These are phyloP conservation scores for Trichophyton schoenleinii DNA, from an alignment of 2,329 filamentous ascomycete genomes.

Conservation along the genomic window DNA sequence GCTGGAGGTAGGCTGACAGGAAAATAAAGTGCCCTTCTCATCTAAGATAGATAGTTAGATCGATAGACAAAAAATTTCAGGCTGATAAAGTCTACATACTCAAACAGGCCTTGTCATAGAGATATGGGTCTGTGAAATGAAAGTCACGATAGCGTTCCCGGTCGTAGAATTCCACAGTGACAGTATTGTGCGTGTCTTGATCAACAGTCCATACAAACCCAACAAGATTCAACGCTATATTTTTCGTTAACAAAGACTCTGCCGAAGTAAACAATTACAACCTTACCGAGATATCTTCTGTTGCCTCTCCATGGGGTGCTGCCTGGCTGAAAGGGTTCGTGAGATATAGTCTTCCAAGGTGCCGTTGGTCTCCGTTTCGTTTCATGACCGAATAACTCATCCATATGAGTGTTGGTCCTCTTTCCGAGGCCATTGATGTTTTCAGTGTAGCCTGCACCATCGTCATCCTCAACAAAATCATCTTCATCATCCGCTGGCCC, in stretches of 20 bases:
- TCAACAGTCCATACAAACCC: slow-evolving; percentile 96
- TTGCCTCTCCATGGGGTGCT: slow-evolving; percentile 94
- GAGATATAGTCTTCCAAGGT: slow-evolving; percentile 52
- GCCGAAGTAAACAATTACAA: neutral
- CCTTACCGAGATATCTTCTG: slow-evolving; percentile 69
- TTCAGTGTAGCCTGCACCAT: slow-evolving; percentile 76
- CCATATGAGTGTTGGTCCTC: slow-evolving; percentile 41
- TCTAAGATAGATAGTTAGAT: slow-evolving; percentile 26
- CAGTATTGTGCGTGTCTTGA: slow-evolving; percentile 82
- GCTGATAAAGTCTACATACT: slow-evolving; percentile 34
- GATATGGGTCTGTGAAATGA: slow-evolving; percentile 91
- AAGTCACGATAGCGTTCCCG: slow-evolving; percentile 85
- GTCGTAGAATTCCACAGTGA: slow-evolving; percentile 97
- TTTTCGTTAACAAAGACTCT: slow-evolving; percentile 15
- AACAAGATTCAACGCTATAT: slow-evolving; percentile 60
- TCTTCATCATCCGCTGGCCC: slow-evolving; percentile 49
- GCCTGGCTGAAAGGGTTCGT: slow-evolving; percentile 81
- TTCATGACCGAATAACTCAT: slow-evolving; percentile 31
- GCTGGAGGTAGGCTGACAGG: slow-evolving; percentile 56
- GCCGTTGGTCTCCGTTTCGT: slow-evolving; percentile 41
- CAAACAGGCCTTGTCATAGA: slow-evolving; percentile 92
- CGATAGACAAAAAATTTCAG: neutral
- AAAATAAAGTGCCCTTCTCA: slow-evolving; percentile 73
- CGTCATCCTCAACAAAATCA: slow-evolving; percentile 88
- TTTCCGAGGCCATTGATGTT: slow-evolving; percentile 53